Evolutionary conservation across 805 yeast species (phyloP), one percentile per base, ranked within the genome.

Genomic region (Candida multigemmis): DNA sequence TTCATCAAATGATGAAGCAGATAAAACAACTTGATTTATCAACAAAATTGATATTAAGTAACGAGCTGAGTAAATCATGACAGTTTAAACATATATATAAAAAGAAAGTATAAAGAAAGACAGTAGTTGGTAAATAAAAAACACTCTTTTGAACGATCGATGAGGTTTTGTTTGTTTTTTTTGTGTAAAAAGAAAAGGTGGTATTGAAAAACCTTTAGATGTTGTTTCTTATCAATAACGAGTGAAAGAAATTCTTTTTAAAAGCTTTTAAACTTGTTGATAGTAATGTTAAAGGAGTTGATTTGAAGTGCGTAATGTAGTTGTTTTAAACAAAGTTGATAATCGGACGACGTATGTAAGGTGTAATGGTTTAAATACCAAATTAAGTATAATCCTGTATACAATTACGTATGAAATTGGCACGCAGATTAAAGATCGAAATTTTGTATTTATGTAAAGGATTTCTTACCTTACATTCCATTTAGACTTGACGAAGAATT

Each of bases 121-220:
- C 34, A 27, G 34, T 27, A 31, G 34, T 31, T 31, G 31, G 34
- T 27, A 24, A 16, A 25, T 14, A 20, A 25, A 4, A 12, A 19
- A 13, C 12, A 19, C 15, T 19, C n/a, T 15, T 12, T 19, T 19
- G 10, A 7, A 7, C 10, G 7, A 10, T 7, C 10, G 19, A 17
- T 17, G 19, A 10, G 19, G 19, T 7, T 17, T 7, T 7, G 7
- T 17, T 17, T 7, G 7, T 7, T 17, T 17, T 17, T 19, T 7
- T 6, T 6, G 12, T 5, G 12, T 16, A 15, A 12, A 16, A 18
- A 7, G 4, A 6, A 16, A 6, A 12, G 26, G 12, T 24, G n/a
- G 12, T 8, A 6, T n/a, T 21, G 16, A 21, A 12, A 11, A 12
- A 12, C 12, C 7, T 20, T 8, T 20, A 8, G 7, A 9, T 20